Percentiles rank a stretch among this genome's conserved stretches.
These are phyloP conservation scores for Imleria badia DNA, from an alignment of 768 basidiomycete species.

Conservation along the genomic window DNA sequence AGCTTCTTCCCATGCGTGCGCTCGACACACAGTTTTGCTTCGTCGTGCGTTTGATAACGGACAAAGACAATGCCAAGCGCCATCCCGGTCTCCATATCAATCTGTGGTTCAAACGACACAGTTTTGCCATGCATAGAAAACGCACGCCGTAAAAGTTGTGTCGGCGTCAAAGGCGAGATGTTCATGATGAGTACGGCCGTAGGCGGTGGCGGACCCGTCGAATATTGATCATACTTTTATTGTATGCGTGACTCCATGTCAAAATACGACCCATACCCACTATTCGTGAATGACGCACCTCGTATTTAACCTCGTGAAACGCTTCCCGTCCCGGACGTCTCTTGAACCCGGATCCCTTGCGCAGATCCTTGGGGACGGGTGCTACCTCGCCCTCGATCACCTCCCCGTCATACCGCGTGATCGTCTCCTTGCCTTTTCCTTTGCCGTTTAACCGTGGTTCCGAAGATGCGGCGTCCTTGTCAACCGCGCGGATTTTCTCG, in stretches of 20 bases:
- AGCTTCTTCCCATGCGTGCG: constrained; percentile 66
- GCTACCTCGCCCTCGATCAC: constrained; percentile 45
- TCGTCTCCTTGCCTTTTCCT: constrained; percentile 59
- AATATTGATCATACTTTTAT: constrained; percentile 70
- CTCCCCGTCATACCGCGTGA: constrained; percentile 57
- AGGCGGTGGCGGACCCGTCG: constrained; percentile 71
- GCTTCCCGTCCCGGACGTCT: constrained; percentile 35
- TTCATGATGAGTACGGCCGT: constrained; percentile 69
- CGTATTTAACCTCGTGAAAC: constrained; percentile 51
- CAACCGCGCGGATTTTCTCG: constrained; percentile 40
- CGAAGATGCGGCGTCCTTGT: constrained; percentile 24
- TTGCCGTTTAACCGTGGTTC: constrained; percentile 56
- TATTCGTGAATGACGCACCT: constrained; percentile 41
- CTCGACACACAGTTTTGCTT: constrained; percentile 66
- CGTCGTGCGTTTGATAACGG: constrained; percentile 60
- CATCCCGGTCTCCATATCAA: constrained; percentile 77
- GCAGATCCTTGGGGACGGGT: constrained; percentile 51
- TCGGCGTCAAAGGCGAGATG: constrained; percentile 70
- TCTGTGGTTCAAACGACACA: constrained; percentile 72
- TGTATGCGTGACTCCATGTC: constrained; percentile 1
- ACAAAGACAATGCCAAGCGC: constrained; percentile 82
- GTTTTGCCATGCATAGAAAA: constrained; percentile 65
- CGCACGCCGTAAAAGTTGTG: constrained; percentile 60
- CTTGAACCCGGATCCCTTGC: constrained; percentile 42
- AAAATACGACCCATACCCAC: not conserved